These are phyloP conservation scores for Leccinellum albellum DNA, from an alignment of 768 basidiomycete species.

Conservation along the genomic window DNA sequence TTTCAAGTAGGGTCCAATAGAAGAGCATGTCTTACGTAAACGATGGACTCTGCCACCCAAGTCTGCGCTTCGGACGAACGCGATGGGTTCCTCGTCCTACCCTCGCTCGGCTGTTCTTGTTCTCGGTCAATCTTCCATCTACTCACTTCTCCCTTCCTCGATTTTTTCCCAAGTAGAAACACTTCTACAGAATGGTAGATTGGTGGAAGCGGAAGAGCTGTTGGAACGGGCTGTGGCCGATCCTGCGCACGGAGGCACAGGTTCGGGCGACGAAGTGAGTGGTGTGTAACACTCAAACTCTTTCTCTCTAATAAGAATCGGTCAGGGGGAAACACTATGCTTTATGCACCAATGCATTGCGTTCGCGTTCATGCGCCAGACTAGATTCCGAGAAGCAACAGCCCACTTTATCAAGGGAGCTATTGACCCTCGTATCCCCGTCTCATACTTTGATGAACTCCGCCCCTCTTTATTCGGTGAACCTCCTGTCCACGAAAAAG, in stretches of 20 bases:
- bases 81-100: slow-evolving; percentile 39
- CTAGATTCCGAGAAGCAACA: slow-evolving; percentile 80
- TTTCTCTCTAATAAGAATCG: slow-evolving; percentile 7
- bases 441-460: slow-evolving; percentile 79
- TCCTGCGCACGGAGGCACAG: slow-evolving; percentile 8
- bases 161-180: slow-evolving; percentile 70
- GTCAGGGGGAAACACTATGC: slow-evolving; percentile 60
- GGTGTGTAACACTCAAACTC: neutral
- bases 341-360: slow-evolving; percentile 83
- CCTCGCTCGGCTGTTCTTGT: slow-evolving; percentile 68
- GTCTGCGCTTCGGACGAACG: neutral
- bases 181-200: slow-evolving; percentile 57
- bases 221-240: slow-evolving; percentile 52
- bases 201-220: slow-evolving; percentile 61
- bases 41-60: neutral
- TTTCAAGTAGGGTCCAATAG: no score
- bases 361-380: slow-evolving; percentile 73
- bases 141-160: slow-evolving; percentile 68
- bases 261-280: slow-evolving; percentile 10
- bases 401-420: slow-evolving; percentile 73
- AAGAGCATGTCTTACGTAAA: no score
- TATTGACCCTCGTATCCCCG: slow-evolving; percentile 77
- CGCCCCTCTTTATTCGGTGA: slow-evolving; percentile 55
- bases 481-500: neutral
- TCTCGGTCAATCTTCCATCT: slow-evolving; percentile 54